These are phyloP conservation scores for Elasticomyces elasticus DNA, from an alignment of 495 filamentous ascomycete species.

Conservation along the genomic window DNA sequence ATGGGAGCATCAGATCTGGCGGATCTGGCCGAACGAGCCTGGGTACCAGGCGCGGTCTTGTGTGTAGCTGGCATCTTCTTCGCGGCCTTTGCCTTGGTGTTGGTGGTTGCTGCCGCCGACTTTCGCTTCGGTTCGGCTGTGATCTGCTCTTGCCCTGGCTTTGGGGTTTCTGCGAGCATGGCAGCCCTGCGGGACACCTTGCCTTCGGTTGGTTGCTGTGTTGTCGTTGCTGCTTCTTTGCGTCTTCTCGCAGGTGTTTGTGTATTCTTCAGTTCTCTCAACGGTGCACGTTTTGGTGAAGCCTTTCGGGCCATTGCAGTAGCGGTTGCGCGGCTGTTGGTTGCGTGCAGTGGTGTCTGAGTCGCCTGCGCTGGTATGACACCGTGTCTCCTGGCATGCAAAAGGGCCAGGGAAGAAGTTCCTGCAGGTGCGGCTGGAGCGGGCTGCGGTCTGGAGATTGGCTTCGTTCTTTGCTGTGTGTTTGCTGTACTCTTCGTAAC, in stretches of 20 bases:
- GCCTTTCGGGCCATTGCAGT: not conserved
- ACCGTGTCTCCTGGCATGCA: not conserved
- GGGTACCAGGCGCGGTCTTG: not conserved
- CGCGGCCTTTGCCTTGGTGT: not conserved
- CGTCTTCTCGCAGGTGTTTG: not conserved
- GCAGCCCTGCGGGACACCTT: not conserved
- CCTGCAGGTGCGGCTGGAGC: not conserved
- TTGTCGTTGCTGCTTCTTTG: not conserved
- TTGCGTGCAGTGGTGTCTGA: not conserved
- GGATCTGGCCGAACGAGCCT: not conserved
- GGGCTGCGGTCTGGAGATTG: not conserved
- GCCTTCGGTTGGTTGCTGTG: not conserved
- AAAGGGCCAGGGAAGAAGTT: not conserved
- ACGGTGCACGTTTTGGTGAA: not conserved
- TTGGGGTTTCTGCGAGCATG: not conserved
- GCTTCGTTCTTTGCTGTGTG: not conserved
- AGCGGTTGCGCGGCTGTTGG: not conserved
- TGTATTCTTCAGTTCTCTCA: constrained; percentile 2
- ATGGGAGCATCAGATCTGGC: not conserved
- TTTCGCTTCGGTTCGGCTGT: not conserved
- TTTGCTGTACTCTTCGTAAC: not conserved
- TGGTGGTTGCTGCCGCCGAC: not conserved
- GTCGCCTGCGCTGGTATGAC: not conserved
- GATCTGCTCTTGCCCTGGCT: not conserved
- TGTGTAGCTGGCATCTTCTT: not conserved